These are phyloP conservation scores for Syzygium syzygioides DNA, from an alignment of 441 rosid genomes.

Conservation along the genomic window DNA sequence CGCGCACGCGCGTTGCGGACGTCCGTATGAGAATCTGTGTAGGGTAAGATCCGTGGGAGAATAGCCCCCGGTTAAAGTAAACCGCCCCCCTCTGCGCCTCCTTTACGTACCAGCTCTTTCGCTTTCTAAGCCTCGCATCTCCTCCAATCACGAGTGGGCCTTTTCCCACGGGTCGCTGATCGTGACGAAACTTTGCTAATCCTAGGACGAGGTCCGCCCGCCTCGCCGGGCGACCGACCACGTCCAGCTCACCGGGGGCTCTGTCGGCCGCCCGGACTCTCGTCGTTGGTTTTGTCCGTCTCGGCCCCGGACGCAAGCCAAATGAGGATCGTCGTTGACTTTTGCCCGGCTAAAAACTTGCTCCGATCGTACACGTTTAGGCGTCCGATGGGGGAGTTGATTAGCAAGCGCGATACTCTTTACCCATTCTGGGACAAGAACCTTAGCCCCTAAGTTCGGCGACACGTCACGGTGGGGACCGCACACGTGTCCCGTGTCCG, in stretches of 20 bases:
- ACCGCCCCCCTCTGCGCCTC: not conserved
- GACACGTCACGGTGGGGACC: not conserved
- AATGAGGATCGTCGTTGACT: too few relatives aligned
- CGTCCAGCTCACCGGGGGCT: too few relatives aligned
- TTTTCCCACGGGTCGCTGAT: not conserved
- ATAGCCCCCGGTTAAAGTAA: not conserved
- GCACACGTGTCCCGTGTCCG: not conserved
- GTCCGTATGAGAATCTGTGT: not conserved
- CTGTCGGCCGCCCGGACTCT: not conserved
- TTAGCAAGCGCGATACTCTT: too few relatives aligned
- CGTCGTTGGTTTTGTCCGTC: too few relatives aligned
- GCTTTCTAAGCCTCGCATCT: not conserved
- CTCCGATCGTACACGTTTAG: too few relatives aligned
- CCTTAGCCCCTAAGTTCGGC: not conserved
- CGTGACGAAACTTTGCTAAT: not conserved
- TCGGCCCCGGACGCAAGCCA: too few relatives aligned
- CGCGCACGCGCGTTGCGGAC: not conserved
- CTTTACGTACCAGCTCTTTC: not conserved
- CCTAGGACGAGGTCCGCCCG: not conserved
- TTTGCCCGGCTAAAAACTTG: too few relatives aligned
- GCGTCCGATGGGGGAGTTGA: too few relatives aligned
- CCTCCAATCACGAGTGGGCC: not conserved
- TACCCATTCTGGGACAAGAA: too few relatives aligned
- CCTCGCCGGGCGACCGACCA: too few relatives aligned
- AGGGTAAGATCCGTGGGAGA: not conserved